Evolutionary conservation across 2,329 filamentous ascomycete genomes (phyloP).

Genomic region (Cylindrodendrum hubeiense): DNA sequence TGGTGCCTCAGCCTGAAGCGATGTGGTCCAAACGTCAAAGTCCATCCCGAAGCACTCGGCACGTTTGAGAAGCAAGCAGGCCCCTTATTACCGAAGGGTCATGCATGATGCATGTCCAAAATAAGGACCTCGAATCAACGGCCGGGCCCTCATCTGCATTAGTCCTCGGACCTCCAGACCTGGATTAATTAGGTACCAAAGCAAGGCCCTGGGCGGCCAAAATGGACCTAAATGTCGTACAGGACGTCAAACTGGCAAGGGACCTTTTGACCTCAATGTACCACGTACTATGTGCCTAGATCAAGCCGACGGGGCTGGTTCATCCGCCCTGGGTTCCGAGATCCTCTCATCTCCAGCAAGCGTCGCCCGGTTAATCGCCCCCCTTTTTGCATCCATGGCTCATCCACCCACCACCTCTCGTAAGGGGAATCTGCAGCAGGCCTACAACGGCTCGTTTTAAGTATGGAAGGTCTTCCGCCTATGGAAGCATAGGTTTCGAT

Average conservation of each 20-base stretch:
- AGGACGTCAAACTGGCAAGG: not conserved
- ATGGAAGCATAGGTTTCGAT: not conserved
- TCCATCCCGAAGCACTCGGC: slow-evolving; percentile 8
- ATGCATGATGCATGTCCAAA: slow-evolving; percentile 28
- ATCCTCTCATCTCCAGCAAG: slow-evolving; percentile 11
- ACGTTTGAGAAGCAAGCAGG: slow-evolving; percentile 7
- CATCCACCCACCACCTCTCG: not conserved
- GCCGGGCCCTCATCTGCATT: slow-evolving; percentile 18
- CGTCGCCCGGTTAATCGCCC: not conserved
- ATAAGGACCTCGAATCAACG: slow-evolving; percentile 11
- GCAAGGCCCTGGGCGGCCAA: not conserved
- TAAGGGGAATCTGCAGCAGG: not conserved
- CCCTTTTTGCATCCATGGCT: not conserved
- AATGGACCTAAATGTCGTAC: not conserved
- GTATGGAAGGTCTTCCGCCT: not conserved
- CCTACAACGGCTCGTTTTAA: not conserved
- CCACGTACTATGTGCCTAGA: not conserved
- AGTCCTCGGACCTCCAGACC: slow-evolving; percentile 12
- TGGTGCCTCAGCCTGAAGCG: slow-evolving; percentile 17
- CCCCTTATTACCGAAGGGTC: slow-evolving; percentile 15
- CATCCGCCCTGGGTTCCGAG: slow-evolving; percentile 1
- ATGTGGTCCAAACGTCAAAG: slow-evolving; percentile 20
- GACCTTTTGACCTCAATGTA: not conserved
- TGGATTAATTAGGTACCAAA: not conserved
- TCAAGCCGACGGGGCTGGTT: slow-evolving; percentile 1